These are phyloP conservation scores for Rhodotorula babjevae DNA, from an alignment of 768 basidiomycete genomes.

Conservation along the genomic window DNA sequence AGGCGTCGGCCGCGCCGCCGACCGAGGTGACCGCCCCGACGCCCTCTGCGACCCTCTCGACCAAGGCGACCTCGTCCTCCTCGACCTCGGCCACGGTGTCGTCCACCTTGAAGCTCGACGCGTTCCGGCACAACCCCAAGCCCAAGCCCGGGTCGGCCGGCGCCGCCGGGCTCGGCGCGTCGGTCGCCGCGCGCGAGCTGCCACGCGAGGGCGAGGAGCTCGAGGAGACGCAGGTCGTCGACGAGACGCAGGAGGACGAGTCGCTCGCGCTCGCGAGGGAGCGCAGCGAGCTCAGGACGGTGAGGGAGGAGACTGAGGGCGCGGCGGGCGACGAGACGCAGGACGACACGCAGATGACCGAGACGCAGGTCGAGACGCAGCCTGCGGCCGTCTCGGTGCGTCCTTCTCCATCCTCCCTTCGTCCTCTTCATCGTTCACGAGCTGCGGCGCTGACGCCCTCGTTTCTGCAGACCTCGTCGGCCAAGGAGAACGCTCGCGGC, in stretches of 20 bases:
- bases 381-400: no score
- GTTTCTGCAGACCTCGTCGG: no score
- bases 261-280: not conserved
- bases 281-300: not conserved
- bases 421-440: no score
- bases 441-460: no score
- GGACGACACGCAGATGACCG: slow-evolving; percentile 25
- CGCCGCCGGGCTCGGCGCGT: slow-evolving; percentile 16
- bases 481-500: no score
- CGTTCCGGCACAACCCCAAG: slow-evolving; percentile 6
- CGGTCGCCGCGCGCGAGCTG: slow-evolving; percentile 9
- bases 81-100: no score
- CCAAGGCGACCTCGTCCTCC: not conserved
- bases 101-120: slow-evolving; percentile 1
- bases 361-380: slow-evolving; percentile 16
- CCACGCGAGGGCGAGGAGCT: slow-evolving; percentile 31
- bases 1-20: slow-evolving; percentile 10
- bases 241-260: slow-evolving; percentile 12
- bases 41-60: not conserved
- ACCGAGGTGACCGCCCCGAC: not conserved
- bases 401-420: no score
- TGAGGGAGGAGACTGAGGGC: slow-evolving; percentile 9
- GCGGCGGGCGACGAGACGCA: slow-evolving; percentile 9
- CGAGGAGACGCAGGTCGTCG: slow-evolving; percentile 22
- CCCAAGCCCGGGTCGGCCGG: slow-evolving; percentile 1